Conservation (phyloP, 148 eudicot species). For the Spergularia bocconei region DNA sequence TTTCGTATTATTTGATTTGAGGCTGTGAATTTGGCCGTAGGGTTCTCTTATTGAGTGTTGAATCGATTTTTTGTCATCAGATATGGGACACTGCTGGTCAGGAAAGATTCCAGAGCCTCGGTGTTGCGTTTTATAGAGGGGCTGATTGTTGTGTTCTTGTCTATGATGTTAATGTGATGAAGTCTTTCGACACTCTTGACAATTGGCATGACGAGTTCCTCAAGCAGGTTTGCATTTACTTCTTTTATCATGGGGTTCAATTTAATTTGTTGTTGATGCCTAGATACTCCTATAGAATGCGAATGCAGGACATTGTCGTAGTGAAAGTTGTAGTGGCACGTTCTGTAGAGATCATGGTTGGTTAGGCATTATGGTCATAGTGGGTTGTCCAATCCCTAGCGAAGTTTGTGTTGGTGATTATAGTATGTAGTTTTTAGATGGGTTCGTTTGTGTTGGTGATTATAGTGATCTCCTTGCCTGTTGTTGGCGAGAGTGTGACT, state of each 20-base stretch:
- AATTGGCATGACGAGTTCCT: constrained; percentile 62
- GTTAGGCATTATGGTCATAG: background rate
- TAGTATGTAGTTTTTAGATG: background rate
- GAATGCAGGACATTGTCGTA: background rate
- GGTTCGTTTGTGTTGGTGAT: background rate
- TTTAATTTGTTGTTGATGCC: background rate
- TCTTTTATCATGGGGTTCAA: background rate
- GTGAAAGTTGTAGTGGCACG: background rate
- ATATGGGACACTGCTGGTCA: constrained; percentile 76
- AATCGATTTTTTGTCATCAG: constrained; percentile 18
- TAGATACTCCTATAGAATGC: background rate
- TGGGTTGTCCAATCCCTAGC: background rate
- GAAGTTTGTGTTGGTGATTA: background rate
- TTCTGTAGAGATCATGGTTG: background rate
- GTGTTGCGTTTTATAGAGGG: constrained; percentile 58
- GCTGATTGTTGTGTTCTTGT: constrained; percentile 68
- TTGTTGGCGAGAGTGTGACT: too few relatives aligned
- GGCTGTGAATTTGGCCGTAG: background rate
- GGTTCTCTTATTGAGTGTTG: background rate
- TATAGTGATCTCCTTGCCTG: background rate
- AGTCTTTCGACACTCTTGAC: constrained; percentile 53
- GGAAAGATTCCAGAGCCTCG: constrained; percentile 61
- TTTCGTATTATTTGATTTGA: background rate
- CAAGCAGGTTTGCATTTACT: constrained; percentile 35
- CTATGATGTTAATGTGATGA: constrained; percentile 50